Evolutionary conservation across 2,329 filamentous ascomycete genomes (phyloP), one percentile per base, ranked within the genome.

Genomic region (Neofusicoccum laricinum): DNA sequence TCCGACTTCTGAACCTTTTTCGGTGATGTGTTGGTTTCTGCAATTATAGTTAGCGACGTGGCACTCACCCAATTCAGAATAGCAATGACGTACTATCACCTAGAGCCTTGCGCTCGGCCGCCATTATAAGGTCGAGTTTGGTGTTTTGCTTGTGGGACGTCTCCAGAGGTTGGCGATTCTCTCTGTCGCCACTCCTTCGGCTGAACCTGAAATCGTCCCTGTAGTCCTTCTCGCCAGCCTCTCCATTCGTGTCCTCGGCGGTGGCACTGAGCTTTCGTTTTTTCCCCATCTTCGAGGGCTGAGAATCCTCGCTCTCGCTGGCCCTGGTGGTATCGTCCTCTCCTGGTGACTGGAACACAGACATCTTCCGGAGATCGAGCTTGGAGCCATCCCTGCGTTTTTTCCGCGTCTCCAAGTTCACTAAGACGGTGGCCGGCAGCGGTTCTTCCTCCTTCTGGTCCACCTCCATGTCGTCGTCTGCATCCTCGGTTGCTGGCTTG

Each of bases 231-330:
- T 61, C 55, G 25, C 34, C 46, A 17, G 30, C 38, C 19, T 66
- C 59, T 46, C 32, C 41, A 17, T 71, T 68, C 41, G 67, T 30
- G 11, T 61, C 53, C 48, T 73, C 71, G 15, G 66, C 67, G 1
- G 68, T 68, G 7, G 72, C 79, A 63, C 79, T 82, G 59, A 87
- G 80, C 70, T 88, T 87, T 55, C 85, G 80, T 74, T 88, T 87
- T 25, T 82, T 79, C 17, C 83, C 83, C 57, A 80, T 80, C 58
- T 80, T 80, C 3, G 79, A 68, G 4, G 73, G 53, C 63, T 73
- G 74, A 32, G 59, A 62, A 11, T 67, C 62, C 15, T 62, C 46
- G 12, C 51, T 64, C 38, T 73, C 72, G n/a, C 58, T 65, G 46
- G 72, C 71, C 66, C 76, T 71, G 49, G 70, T 51, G 66, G 70